Evolutionary conservation across 371 early-diverging fungal genomes (phyloP).

Genomic region (Rhizomucor miehei): DNA sequence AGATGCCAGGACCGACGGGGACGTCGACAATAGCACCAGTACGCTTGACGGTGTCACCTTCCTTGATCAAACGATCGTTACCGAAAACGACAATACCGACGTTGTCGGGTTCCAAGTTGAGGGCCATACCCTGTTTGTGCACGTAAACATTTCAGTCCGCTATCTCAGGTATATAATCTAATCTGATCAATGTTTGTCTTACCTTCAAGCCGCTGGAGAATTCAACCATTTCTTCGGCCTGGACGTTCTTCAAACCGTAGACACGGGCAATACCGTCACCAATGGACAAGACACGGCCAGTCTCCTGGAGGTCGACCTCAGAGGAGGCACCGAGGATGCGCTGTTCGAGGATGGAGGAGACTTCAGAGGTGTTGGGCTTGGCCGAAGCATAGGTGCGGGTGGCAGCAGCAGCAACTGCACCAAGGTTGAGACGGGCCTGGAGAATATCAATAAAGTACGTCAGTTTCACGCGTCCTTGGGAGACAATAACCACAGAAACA

Average conservation of each 20-base stretch:
- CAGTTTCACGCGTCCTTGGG: too few relatives aligned
- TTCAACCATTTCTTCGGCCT: conserved; percentile 98
- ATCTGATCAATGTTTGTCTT: conserved; percentile 1
- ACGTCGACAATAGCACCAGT: conserved; percentile 96
- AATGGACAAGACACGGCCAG: conserved; percentile 94
- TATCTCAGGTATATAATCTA: neutral
- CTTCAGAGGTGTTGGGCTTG: conserved; percentile 75
- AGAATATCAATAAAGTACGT: too few relatives aligned
- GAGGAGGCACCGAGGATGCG: conserved; percentile 82
- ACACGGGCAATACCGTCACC: conserved; percentile 98
- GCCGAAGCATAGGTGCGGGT: conserved; percentile 49
- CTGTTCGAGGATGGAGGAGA: conserved; percentile 87
- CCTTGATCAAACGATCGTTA: conserved; percentile 88
- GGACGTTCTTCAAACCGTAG: conserved; percentile 90
- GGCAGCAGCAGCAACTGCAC: conserved; percentile 47
- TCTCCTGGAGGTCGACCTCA: conserved; percentile 87
- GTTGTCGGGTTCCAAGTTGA: conserved; percentile 96
- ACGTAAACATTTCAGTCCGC: neutral
- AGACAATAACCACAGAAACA: too few relatives aligned
- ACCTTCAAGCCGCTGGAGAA: conserved; percentile 95
- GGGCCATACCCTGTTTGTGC: conserved; percentile 83
- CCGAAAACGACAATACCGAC: conserved; percentile 98
- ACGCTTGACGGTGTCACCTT: conserved; percentile 92
- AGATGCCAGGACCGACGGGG: conserved; percentile 85
- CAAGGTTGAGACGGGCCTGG: conserved; percentile 55